Percentiles rank a stretch among this genome's conserved stretches.
Evolutionary conservation across 2,329 filamentous ascomycete species (phyloP).

Genomic region (Coccinonectria pachysandricola): DNA sequence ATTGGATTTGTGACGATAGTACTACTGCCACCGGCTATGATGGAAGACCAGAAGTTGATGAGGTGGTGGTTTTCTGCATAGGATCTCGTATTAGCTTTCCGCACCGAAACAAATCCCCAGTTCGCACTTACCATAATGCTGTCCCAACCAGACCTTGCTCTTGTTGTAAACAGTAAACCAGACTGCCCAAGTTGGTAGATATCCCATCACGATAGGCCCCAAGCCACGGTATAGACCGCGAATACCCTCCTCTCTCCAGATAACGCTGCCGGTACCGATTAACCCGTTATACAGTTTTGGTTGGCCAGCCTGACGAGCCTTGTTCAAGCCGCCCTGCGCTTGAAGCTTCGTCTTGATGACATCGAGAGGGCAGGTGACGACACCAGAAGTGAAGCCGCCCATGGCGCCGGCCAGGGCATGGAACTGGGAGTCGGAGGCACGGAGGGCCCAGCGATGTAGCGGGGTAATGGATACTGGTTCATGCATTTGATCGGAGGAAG

Average conservation of each 20-base stretch:
- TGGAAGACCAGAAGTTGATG: slow-evolving; percentile 79
- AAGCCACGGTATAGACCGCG: slow-evolving; percentile 87
- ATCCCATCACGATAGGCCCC: slow-evolving; percentile 89
- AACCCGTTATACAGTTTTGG: slow-evolving; percentile 71
- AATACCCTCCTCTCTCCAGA: slow-evolving; percentile 81
- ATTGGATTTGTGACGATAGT: slow-evolving; percentile 95
- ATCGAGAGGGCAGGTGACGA: slow-evolving; percentile 93
- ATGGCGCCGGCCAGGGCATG: slow-evolving; percentile 80
- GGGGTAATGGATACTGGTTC: slow-evolving; percentile 26
- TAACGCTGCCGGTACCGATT: slow-evolving; percentile 73
- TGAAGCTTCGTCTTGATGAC: slow-evolving; percentile 99
- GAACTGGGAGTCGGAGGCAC: slow-evolving; percentile 53
- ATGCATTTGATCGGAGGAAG: slow-evolving; percentile 24
- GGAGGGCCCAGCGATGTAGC: slow-evolving; percentile 45
- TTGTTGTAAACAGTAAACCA: slow-evolving; percentile 96
- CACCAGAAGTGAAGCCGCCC: slow-evolving; percentile 83
- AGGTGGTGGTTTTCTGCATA: slow-evolving; percentile 60
- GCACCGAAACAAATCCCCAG: too few species aligned
- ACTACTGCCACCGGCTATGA: slow-evolving; percentile 83
- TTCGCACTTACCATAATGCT: slow-evolving; percentile 55
- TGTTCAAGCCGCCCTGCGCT: slow-evolving; percentile 75
- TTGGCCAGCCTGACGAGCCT: slow-evolving; percentile 38
- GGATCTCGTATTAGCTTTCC: slow-evolving; percentile 8
- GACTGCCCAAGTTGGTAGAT: slow-evolving; percentile 95
- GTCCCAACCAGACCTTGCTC: slow-evolving; percentile 63